A percentile compares a stretch with the other conserved stretches of the same genome.
phyloP scores from a whole-genome alignment of 768 basidiomycete genomes.

The Russula dissimulans region DNA sequence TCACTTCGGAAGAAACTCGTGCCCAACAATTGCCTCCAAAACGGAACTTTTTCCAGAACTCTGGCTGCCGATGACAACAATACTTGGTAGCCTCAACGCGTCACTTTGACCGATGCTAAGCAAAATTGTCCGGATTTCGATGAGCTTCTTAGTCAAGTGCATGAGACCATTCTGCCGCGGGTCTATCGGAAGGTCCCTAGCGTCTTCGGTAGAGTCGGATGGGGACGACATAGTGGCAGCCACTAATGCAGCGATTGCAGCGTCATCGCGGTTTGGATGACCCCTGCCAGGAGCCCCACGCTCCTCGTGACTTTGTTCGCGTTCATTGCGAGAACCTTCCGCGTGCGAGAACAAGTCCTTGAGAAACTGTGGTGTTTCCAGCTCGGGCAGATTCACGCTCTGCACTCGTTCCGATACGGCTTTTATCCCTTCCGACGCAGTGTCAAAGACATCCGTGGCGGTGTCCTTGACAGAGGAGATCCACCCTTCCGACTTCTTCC shows the following conservation, averaged over 20 bases:
- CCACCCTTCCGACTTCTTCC: slow-evolving; percentile 60
- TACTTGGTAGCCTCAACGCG: slow-evolving; percentile 87
- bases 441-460: slow-evolving; percentile 59
- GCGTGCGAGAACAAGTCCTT: slow-evolving; percentile 46
- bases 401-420: slow-evolving; percentile 50
- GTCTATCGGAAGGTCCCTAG: slow-evolving; percentile 32
- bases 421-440: slow-evolving; percentile 62
- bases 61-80: slow-evolving; percentile 97
- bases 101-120: slow-evolving; percentile 95
- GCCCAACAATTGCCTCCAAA: slow-evolving; percentile 92
- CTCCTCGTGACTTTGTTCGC: slow-evolving; percentile 29
- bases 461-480: slow-evolving; percentile 56
- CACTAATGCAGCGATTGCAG: slow-evolving; percentile 62
- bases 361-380: slow-evolving; percentile 58
- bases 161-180: slow-evolving; percentile 74
- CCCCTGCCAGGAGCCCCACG: slow-evolving; percentile 33
- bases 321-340: slow-evolving; percentile 17
- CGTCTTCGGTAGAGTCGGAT: slow-evolving; percentile 39
- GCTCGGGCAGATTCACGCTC: slow-evolving; percentile 44
- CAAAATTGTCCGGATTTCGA: slow-evolving; percentile 92
- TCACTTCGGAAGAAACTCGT: slow-evolving; percentile 96
- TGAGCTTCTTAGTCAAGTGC: slow-evolving; percentile 89
- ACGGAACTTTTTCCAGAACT: slow-evolving; percentile 98
- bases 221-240: slow-evolving; percentile 75
- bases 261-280: slow-evolving; percentile 43